Evolutionary conservation across 176 grass and related monocot species (phyloP).

Genomic region (Zea luxurians): DNA sequence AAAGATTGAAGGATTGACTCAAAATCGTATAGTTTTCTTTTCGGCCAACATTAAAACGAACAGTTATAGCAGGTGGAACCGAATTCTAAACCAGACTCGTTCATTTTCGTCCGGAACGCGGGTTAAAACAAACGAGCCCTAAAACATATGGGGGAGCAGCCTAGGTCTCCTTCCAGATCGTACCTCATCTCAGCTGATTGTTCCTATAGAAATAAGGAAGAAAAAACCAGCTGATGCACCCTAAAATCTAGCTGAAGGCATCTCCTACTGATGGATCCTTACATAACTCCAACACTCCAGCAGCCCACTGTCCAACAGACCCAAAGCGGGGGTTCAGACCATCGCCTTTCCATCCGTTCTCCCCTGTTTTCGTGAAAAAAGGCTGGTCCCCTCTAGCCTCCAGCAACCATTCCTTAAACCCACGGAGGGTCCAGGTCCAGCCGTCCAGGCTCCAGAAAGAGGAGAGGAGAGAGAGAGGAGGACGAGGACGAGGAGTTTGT

Average conservation of each 20-base stretch:
- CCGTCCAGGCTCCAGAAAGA: background rate
- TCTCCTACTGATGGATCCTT: background rate
- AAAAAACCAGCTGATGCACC: background rate
- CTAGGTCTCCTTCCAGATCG: background rate
- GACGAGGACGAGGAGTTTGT: background rate
- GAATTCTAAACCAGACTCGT: no score
- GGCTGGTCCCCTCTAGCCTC: background rate
- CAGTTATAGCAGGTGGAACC: no score
- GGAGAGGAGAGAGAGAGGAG: background rate
- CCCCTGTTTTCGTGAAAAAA: conserved; percentile 3
- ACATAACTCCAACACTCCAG: no score
- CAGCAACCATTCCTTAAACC: conserved; percentile 2
- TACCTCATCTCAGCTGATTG: background rate
- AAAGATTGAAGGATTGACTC: no score
- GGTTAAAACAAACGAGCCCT: no score
- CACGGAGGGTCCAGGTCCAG: background rate
- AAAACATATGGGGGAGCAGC: background rate
- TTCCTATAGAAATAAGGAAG: background rate
- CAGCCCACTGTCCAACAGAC: background rate
- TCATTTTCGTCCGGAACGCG: no score
- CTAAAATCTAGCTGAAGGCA: background rate
- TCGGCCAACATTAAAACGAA: no score
- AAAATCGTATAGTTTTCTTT: no score
- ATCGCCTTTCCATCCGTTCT: background rate
- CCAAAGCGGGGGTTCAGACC: background rate